Percentiles rank a stretch among this genome's conserved stretches.
phyloP scores from a whole-genome alignment of 352 stramenopile genomes.

The Phytophthora meadii region DNA sequence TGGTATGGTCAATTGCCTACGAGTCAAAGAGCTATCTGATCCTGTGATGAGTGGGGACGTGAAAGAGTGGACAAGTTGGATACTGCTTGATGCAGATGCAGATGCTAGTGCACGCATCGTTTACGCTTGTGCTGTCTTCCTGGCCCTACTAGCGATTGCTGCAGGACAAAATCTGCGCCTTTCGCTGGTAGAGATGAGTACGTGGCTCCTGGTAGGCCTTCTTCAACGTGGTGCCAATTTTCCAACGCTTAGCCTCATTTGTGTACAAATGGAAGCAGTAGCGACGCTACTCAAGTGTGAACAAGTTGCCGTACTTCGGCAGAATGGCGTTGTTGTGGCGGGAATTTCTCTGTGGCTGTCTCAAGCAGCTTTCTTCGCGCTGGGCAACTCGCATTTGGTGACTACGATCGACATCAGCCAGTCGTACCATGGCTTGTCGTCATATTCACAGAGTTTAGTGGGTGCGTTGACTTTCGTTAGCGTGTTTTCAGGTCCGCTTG shows the following conservation, averaged over 20 bases:
- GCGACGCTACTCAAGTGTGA: slow-evolving; percentile 27
- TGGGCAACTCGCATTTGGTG: slow-evolving; percentile 91
- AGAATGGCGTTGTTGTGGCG: slow-evolving; percentile 24
- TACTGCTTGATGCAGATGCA: slow-evolving; percentile 33
- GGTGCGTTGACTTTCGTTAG: slow-evolving; percentile 77
- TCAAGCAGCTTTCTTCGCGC: slow-evolving; percentile 80
- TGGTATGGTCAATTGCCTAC: slow-evolving; percentile 32
- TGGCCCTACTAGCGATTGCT: slow-evolving; percentile 22
- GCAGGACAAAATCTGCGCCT: slow-evolving; percentile 11
- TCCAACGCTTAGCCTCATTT: slow-evolving; percentile 64
- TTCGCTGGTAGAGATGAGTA: slow-evolving; percentile 48
- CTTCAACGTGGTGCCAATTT: slow-evolving; percentile 70
- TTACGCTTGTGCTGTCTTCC: slow-evolving; percentile 37
- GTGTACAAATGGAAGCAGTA: slow-evolving; percentile 50
- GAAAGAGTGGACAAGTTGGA: slow-evolving; percentile 13
- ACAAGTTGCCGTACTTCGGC: slow-evolving; percentile 2
- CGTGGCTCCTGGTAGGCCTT: slow-evolving; percentile 69
- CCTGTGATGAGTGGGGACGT: slow-evolving; percentile 1
- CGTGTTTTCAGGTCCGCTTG: slow-evolving; percentile 76
- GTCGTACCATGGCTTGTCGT: slow-evolving; percentile 80
- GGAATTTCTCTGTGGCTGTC: slow-evolving; percentile 56
- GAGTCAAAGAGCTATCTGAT: slow-evolving; percentile 33
- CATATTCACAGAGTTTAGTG: slow-evolving; percentile 87
- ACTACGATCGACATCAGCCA: slow-evolving; percentile 91
- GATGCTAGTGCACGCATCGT: slow-evolving; percentile 60